phyloP scores from a whole-genome alignment of 306 rosid genomes.

The Sesbania bispinosa region DNA sequence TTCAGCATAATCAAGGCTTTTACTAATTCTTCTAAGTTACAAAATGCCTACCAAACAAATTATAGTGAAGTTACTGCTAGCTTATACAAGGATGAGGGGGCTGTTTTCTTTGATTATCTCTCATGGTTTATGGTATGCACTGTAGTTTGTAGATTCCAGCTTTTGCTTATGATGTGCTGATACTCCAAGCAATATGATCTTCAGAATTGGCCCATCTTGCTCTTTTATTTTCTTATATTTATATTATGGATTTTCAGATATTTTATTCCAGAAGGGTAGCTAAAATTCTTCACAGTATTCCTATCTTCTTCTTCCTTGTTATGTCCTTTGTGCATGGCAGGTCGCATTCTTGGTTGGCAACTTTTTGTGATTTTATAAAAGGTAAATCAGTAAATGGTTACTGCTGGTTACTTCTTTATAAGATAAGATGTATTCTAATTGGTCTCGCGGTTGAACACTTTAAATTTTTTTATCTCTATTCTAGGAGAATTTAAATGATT shows the following conservation, averaged over 20 bases:
- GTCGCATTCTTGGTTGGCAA: conserved; percentile 49
- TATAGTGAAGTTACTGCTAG: conserved; percentile 39
- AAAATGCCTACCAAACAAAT: conserved; percentile 44
- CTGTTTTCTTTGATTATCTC: conserved; percentile 91
- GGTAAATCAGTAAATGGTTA: conserved; percentile 57
- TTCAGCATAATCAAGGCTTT: conserved; percentile 79
- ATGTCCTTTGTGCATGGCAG: conserved; percentile 45
- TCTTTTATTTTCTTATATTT: conserved; percentile 18
- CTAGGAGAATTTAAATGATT: conserved; percentile 1
- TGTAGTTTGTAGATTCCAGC: conserved; percentile 21
- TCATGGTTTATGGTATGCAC: conserved; percentile 86
- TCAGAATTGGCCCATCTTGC: conserved; percentile 9
- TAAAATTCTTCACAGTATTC: conserved; percentile 72
- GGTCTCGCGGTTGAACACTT: not conserved
- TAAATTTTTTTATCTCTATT: conserved; percentile 17
- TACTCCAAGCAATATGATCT: conserved; percentile 22
- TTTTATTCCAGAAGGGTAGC: conserved; percentile 83
- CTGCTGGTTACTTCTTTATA: conserved; percentile 11
- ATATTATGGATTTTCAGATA: conserved; percentile 50
- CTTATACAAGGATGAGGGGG: conserved; percentile 49
- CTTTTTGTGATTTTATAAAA: conserved; percentile 61
- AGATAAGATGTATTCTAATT: conserved; percentile 9
- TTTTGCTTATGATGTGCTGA: conserved; percentile 19
- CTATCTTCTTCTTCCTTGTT: conserved; percentile 60
- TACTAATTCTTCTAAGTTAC: conserved; percentile 71